Conservation (phyloP, 148 eudicot genomes). For the Mesembryanthemum crystallinum region DNA sequence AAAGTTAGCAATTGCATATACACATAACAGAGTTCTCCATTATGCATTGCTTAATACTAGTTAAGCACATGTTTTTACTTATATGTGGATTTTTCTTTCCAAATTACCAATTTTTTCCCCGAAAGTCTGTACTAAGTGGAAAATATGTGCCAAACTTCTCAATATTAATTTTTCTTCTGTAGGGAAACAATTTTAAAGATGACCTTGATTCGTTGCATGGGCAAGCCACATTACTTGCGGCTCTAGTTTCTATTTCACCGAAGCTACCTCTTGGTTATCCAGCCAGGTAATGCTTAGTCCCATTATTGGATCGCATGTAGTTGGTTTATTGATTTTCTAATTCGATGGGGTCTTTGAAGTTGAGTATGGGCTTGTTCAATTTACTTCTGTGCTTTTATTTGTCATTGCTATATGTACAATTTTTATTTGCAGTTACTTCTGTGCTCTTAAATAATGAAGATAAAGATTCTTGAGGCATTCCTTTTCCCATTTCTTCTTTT, state of each 20-base stretch:
- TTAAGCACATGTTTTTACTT: background rate
- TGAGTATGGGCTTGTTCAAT: conserved; percentile 5
- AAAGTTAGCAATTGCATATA: background rate
- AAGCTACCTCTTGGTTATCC: conserved; percentile 97
- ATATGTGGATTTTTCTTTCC: background rate
- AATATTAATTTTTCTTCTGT: conserved; percentile 13
- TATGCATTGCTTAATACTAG: background rate
- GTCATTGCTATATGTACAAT: background rate
- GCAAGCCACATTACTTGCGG: conserved; percentile 84
- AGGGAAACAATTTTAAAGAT: conserved; percentile 69
- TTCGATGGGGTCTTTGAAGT: background rate
- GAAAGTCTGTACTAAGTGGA: background rate
- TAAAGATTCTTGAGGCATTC: conserved; percentile 2
- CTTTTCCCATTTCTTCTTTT: background rate
- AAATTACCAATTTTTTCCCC: background rate
- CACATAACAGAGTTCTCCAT: background rate
- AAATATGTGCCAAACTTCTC: background rate
- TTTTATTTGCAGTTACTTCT: background rate
- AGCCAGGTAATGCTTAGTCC: conserved; percentile 53
- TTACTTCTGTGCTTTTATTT: no score
- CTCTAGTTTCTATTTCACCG: conserved; percentile 77
- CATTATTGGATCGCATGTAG: conserved; percentile 1
- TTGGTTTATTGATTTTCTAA: background rate
- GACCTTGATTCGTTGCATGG: conserved; percentile 92
- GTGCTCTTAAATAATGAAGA: background rate